Percentiles rank a stretch among this genome's conserved stretches.
Conservation (phyloP, 2,329 filamentous ascomycete genomes). For the Ophiostoma novo-ulmi region DNA sequence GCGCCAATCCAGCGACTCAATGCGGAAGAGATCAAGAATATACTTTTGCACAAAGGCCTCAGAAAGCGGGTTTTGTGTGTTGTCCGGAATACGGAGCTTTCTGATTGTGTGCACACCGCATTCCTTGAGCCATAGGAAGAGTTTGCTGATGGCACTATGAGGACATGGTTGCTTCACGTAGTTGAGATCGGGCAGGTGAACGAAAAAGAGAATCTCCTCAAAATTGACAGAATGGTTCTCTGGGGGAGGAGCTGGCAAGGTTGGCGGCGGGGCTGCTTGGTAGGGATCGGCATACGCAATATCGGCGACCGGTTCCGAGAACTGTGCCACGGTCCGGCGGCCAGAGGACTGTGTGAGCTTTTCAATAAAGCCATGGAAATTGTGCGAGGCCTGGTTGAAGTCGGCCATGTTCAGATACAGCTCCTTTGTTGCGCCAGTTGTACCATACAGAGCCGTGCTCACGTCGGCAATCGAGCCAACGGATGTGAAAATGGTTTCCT, state of each 20-base stretch:
- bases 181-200: slow-evolving; percentile 23
- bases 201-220: slow-evolving; percentile 15
- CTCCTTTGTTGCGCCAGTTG: slow-evolving; percentile 1
- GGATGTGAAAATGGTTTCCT: background rate
- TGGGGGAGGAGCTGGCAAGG: background rate
- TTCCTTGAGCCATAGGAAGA: slow-evolving; percentile 17
- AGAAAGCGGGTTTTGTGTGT: slow-evolving; percentile 14
- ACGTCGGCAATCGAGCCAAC: background rate
- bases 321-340: background rate
- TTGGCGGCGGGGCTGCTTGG: background rate
- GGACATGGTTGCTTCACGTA: slow-evolving; percentile 17
- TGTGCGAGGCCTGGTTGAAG: slow-evolving; percentile 9
- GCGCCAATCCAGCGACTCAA: slow-evolving; percentile 23
- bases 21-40: slow-evolving; percentile 19
- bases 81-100: slow-evolving; percentile 20
- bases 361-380: slow-evolving; percentile 2
- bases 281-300: background rate
- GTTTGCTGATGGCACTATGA: slow-evolving; percentile 15
- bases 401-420: slow-evolving; percentile 8
- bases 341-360: background rate
- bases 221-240: slow-evolving; percentile 6
- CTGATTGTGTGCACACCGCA: slow-evolving; percentile 18
- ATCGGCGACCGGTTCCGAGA: background rate
- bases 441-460: slow-evolving; percentile 1
- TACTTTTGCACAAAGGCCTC: slow-evolving; percentile 18